Evolutionary conservation across 2,329 filamentous ascomycete genomes (phyloP).

Genomic region (Colletotrichum sp.): DNA sequence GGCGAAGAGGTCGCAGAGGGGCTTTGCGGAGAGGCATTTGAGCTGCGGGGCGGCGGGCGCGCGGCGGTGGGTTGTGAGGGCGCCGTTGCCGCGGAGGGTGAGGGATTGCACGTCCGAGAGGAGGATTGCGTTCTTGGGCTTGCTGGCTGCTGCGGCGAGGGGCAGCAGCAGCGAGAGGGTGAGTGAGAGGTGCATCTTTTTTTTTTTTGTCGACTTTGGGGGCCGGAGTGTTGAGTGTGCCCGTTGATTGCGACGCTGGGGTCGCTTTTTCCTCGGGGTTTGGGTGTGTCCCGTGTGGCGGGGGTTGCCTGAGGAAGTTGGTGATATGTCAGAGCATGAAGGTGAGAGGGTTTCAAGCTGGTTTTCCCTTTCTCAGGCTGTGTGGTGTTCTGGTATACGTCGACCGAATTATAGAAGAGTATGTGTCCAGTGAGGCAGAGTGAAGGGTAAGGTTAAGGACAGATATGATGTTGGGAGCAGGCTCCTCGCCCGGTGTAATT

Average conservation of each 20-base stretch:
- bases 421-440: background rate
- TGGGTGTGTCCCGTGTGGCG: background rate
- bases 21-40: constrained; percentile 71
- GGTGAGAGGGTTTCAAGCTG: background rate
- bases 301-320: background rate
- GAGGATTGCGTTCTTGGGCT: constrained; percentile 58
- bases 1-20: constrained; percentile 71
- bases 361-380: background rate
- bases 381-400: background rate
- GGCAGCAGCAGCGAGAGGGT: constrained; percentile 22
- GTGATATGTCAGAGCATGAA: background rate
- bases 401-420: background rate
- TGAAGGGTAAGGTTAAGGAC: background rate
- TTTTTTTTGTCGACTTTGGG: background rate
- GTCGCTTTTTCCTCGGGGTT: background rate
- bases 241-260: background rate
- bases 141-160: constrained; percentile 22
- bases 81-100: constrained; percentile 71
- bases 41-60: constrained; percentile 80
- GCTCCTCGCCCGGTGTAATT: background rate
- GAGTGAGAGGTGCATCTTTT: constrained; percentile 32
- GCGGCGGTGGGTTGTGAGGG: constrained; percentile 77
- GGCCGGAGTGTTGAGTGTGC: background rate
- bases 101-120: constrained; percentile 73
- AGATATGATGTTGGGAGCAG: background rate